A percentile compares a stretch with the other conserved stretches of the same genome.
These are phyloP conservation scores for Thinopyrum elongatum DNA, from an alignment of 176 grass and related monocot genomes.

Conservation along the genomic window DNA sequence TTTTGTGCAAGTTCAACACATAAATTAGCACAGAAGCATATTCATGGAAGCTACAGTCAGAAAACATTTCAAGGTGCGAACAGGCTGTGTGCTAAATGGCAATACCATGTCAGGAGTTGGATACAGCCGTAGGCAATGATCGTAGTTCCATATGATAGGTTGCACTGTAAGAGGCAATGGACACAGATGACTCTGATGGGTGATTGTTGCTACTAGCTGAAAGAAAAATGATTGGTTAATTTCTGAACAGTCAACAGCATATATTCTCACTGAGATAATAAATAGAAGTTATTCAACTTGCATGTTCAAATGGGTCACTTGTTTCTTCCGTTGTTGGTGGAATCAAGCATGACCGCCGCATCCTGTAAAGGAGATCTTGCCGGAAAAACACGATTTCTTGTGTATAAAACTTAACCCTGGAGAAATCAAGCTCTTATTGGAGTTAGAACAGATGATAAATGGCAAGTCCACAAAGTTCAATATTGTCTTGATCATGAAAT, in stretches of 20 bases:
- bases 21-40: constrained; percentile 16
- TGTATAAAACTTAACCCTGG: constrained; percentile 88
- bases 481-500: constrained; percentile 10
- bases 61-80: background rate
- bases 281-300: constrained; percentile 24
- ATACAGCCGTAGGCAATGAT: constrained; percentile 90
- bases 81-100: constrained; percentile 22
- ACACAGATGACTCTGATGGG: constrained; percentile 98
- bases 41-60: constrained; percentile 5
- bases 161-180: constrained; percentile 93
- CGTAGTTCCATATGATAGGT: constrained; percentile 98
- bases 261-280: background rate
- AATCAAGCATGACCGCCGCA: constrained; percentile 82
- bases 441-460: constrained; percentile 22
- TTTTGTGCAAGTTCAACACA: constrained; percentile 20
- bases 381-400: constrained; percentile 98
- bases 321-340: constrained; percentile 86
- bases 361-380: constrained; percentile 96
- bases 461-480: constrained; percentile 1
- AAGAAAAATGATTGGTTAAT: constrained; percentile 24
- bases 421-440: constrained; percentile 27
- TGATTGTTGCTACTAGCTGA: constrained; percentile 94
- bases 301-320: constrained; percentile 89
- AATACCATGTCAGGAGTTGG: constrained; percentile 88
- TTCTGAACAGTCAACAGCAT: background rate